These are phyloP conservation scores for Huntiella abstrusa DNA, from an alignment of 2,329 filamentous ascomycete genomes.

Conservation along the genomic window DNA sequence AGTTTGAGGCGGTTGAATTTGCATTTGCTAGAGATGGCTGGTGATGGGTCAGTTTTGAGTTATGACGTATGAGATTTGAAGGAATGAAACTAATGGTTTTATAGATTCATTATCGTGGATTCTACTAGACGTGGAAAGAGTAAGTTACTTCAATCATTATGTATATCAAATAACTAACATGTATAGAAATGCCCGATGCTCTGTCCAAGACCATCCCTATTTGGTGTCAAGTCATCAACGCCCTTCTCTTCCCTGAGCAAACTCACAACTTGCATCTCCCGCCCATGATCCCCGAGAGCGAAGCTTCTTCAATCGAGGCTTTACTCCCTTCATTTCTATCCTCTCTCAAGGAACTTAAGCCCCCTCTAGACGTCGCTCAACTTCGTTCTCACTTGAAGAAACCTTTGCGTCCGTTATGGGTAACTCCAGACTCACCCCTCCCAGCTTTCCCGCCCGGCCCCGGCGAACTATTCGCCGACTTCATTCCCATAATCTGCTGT, in stretches of 20 bases:
- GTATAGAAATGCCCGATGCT: conserved; percentile 70
- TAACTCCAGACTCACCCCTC: conserved; percentile 47
- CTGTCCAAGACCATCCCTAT: conserved; percentile 85
- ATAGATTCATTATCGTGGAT: conserved; percentile 66
- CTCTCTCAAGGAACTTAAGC: conserved; percentile 33
- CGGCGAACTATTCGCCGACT: conserved; percentile 31
- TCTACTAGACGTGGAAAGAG: conserved; percentile 82
- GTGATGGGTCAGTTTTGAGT: conserved; percentile 39
- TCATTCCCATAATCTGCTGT: conserved; percentile 61
- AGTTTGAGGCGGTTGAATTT: conserved; percentile 71
- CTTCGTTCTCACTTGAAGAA: conserved; percentile 42
- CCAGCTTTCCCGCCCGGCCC: conserved; percentile 14
- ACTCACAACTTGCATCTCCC: conserved; percentile 47
- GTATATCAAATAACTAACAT: conserved; percentile 8
- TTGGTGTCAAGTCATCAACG: conserved; percentile 80
- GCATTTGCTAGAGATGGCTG: conserved; percentile 50
- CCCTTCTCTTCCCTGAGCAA: conserved; percentile 47
- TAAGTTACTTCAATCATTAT: conserved; percentile 20
- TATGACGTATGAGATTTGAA: neutral
- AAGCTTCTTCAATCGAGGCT: conserved; percentile 59
- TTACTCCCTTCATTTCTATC: conserved; percentile 36
- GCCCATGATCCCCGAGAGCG: conserved; percentile 52
- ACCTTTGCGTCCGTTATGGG: conserved; percentile 62
- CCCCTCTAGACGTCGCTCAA: conserved; percentile 30
- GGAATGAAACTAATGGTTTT: neutral